Base-by-base conservation (phyloP, 2,329 filamentous ascomycete species). In the Amesomyces nigricolor region DNA sequence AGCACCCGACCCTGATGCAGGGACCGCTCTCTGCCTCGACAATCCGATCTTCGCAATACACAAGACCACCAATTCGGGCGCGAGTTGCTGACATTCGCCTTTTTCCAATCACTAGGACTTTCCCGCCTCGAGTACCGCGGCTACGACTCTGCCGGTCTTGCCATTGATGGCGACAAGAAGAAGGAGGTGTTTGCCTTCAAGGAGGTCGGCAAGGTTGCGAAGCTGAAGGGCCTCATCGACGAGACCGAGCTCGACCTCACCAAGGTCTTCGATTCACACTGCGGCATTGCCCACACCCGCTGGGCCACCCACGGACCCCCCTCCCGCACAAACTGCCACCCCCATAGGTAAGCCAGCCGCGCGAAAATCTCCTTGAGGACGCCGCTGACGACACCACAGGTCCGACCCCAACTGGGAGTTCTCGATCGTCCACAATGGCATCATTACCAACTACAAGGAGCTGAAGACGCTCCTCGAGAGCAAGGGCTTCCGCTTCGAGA, bases 371-470 rank as follows among this genome's bases (percentile, higher is more conserved):
- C 4, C 2, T 43, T 8, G 22, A 22, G 30, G 38, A 47, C 38
- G 63, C 64, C 63, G 62, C 58, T 60, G 35, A 58, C 55, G 49
- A 44, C 54, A 5, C n/a, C n/a, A 5, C 16, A 95, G 91, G 75
- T 97, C 92, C 63, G 94, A 99, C 73, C 84, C 87, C 66, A 89
- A 78, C 68, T 99, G 92, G 91, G 88, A 99, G 77, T 99, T 99
- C 74, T 82, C 89, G 63, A 86, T 99, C 67, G 94, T 97, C 59
- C 94, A 99, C 87, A 99, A 99, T 77, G 94, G 94, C 71, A 99
- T 99, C 81, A 99, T 99, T 76, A 99, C 94, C 79, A 99, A 99
- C 83, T 99, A 99, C 85, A 99, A 99, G 82, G 94, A 99, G 78
- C 79, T 99, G 68, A 96, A 92, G 85, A 89, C 88, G 61, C 85